phyloP scores from a whole-genome alignment of 129 eudicot genomes.

The Tagetes patula region DNA sequence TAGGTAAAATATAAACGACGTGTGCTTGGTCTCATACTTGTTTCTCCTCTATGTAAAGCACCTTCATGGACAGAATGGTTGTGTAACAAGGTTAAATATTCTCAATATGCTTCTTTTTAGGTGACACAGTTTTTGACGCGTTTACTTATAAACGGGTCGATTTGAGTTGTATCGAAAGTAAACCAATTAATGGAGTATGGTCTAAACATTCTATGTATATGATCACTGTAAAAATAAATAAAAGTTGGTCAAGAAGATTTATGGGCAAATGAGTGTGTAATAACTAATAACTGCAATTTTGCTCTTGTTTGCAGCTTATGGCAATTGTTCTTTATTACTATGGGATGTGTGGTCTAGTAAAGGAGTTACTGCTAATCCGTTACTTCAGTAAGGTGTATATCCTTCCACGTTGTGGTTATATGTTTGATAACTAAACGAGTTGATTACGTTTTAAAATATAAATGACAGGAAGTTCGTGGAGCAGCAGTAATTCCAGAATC shows the following conservation, averaged over 20 bases:
- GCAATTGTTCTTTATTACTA: constrained; percentile 71
- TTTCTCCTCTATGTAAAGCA: constrained; percentile 86
- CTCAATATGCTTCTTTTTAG: constrained; percentile 20
- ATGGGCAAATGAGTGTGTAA: neutral
- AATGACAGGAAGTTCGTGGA: constrained; percentile 79
- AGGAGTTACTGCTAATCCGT: constrained; percentile 75
- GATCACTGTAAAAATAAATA: too few species aligned
- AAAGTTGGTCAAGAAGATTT: neutral
- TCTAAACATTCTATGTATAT: too few species aligned
- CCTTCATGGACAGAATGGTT: constrained; percentile 98
- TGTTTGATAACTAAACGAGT: constrained; percentile 15
- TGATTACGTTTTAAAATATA: neutral
- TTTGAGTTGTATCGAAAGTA: neutral
- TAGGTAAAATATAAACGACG: constrained; percentile 73
- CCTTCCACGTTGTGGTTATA: neutral
- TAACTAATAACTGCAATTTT: neutral
- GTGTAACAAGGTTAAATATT: constrained; percentile 66
- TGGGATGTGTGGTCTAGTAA: constrained; percentile 79
- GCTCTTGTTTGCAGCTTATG: constrained; percentile 56
- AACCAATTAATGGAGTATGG: too few species aligned
- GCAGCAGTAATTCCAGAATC: constrained; percentile 70
- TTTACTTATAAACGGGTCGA: neutral
- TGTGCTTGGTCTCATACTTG: constrained; percentile 81
- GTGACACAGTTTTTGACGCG: neutral
- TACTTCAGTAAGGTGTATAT: constrained; percentile 84